These are phyloP conservation scores for Chlorella sp. DNA, from an alignment of 139 green algal genomes.

Conservation along the genomic window DNA sequence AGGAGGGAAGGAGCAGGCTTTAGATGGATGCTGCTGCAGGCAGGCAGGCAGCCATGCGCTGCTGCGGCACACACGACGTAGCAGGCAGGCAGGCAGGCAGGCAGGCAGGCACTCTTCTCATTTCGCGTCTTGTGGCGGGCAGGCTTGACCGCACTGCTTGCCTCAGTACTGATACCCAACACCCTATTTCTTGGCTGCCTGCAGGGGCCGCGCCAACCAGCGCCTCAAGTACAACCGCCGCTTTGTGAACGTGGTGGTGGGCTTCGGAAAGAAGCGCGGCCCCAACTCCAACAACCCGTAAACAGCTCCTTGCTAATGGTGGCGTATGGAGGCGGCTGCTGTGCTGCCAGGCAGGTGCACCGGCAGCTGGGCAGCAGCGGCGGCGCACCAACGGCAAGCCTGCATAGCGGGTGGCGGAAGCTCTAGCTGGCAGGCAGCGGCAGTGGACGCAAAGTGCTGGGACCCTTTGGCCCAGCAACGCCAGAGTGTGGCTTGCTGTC, in stretches of 20 bases:
- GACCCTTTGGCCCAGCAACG: too few species aligned
- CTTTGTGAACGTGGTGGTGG: slow-evolving; percentile 93
- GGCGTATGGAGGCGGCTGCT: not conserved
- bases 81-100: too few species aligned
- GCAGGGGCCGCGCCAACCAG: slow-evolving; percentile 90
- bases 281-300: not conserved
- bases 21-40: not conserved
- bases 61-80: not conserved
- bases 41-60: not conserved
- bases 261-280: slow-evolving; percentile 85
- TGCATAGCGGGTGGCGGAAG: too few species aligned
- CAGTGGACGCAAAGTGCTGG: too few species aligned
- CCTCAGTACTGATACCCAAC: too few species aligned
- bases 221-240: slow-evolving; percentile 98
- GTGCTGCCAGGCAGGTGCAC: not conserved
- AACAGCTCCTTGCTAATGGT: not conserved
- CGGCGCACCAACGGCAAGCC: too few species aligned
- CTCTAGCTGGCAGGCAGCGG: too few species aligned
- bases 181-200: not conserved
- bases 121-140: too few species aligned
- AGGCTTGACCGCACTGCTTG: too few species aligned
- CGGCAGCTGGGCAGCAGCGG: too few species aligned
- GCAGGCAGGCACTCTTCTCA: too few species aligned
- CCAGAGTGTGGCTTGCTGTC: too few species aligned
- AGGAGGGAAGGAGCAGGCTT: not conserved